Conservation (phyloP, 1,284 basidiomycete genomes). For the Volvariella surrecta region DNA sequence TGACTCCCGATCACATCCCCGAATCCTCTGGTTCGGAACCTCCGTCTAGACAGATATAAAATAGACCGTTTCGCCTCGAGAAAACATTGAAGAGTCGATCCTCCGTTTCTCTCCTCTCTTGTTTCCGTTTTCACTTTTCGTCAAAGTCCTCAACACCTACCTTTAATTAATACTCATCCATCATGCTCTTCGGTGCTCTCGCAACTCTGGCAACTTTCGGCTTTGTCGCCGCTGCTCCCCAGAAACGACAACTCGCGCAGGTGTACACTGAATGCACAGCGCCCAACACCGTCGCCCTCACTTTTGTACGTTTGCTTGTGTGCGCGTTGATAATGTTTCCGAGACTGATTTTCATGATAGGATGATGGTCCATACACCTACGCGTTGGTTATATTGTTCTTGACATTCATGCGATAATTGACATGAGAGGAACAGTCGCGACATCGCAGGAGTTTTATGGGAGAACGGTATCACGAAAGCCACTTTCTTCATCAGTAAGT, state of each 20-base stretch:
- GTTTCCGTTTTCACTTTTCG: too few relatives aligned
- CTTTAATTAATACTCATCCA: too few relatives aligned
- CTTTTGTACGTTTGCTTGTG: constrained; percentile 27
- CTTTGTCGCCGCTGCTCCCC: too few relatives aligned
- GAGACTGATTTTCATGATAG: constrained; percentile 12
- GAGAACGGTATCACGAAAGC: constrained; percentile 26
- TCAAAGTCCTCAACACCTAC: too few relatives aligned
- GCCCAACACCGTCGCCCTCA: constrained; percentile 31
- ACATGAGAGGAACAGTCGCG: constrained; percentile 25
- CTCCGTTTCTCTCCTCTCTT: too few relatives aligned
- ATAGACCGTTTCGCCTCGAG: too few relatives aligned
- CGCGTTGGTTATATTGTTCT: constrained; percentile 20
- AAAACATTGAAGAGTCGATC: too few relatives aligned
- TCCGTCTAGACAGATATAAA: too few relatives aligned
- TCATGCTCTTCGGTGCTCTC: too few relatives aligned
- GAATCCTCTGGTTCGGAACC: too few relatives aligned
- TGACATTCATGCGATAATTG: constrained; percentile 28
- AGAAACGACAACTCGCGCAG: constrained; percentile 13
- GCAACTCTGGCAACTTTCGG: too few relatives aligned
- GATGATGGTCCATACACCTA: constrained; percentile 39
- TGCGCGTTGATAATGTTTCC: neutral
- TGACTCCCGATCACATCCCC: too few relatives aligned
- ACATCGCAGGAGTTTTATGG: constrained; percentile 29
- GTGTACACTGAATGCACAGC: constrained; percentile 22
- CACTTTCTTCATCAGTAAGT: constrained; percentile 50